Evolutionary conservation across 371 early-diverging fungal species (phyloP).

Genomic region (Mitosporidium daphniae): DNA sequence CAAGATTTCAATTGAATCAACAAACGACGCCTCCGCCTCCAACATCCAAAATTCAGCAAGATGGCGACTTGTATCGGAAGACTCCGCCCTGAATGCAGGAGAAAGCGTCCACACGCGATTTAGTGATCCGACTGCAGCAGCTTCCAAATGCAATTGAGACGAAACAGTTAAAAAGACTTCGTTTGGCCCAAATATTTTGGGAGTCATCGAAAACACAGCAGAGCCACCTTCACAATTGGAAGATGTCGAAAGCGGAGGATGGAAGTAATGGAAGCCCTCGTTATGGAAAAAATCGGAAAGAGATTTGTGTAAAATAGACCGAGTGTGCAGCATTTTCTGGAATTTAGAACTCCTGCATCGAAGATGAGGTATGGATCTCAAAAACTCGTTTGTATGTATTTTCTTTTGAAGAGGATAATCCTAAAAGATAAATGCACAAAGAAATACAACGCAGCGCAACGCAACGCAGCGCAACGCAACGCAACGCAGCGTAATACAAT

Average conservation of each 20-base stretch:
- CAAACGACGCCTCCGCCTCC: conserved; percentile 46
- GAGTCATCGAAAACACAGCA: conserved; percentile 24
- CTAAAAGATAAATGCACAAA: too few species aligned
- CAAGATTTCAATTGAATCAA: conserved; percentile 10
- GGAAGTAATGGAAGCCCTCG: conserved; percentile 24
- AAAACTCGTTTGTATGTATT: conserved; percentile 26
- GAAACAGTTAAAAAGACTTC: conserved; percentile 33
- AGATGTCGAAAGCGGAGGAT: conserved; percentile 43
- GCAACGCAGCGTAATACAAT: too few species aligned
- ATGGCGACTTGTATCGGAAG: conserved; percentile 35
- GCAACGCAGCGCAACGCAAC: too few species aligned
- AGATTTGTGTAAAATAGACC: conserved; percentile 19
- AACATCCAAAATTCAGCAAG: conserved; percentile 77
- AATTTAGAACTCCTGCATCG: conserved; percentile 33
- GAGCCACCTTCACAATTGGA: conserved; percentile 77
- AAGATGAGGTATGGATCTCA: conserved; percentile 32
- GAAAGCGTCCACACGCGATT: conserved; percentile 50
- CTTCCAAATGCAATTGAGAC: conserved; percentile 51
- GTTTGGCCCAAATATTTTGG: conserved; percentile 1
- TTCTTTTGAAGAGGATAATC: conserved; percentile 56
- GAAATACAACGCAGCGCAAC: too few species aligned
- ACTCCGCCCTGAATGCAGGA: conserved; percentile 55
- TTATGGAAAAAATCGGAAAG: conserved; percentile 30
- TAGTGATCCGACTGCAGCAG: conserved; percentile 22
- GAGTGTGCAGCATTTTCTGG: conserved; percentile 22